Evolutionary conservation across 1,139 yeast species (phyloP), one percentile per base, ranked within the genome.

Genomic region (Groenewaldozyma sp.): DNA sequence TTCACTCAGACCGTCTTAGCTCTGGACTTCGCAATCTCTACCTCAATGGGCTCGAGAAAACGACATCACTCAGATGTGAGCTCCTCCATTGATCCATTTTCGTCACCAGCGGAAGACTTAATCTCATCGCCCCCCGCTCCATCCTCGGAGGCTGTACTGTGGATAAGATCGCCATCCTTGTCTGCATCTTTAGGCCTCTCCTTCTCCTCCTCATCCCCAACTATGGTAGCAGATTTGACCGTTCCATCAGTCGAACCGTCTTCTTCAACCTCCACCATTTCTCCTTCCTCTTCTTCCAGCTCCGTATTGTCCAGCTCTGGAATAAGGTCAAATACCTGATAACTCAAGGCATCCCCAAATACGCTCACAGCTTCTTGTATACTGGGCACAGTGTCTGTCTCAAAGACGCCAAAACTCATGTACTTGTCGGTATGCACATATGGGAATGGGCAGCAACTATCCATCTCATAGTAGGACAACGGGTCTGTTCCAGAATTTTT

Each of bases 381-480:
- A 24, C 54, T 57, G 45, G 52, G 54, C 38, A 55, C 48, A 37
- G 28, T 42, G 13, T 38, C 38, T n/a, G 35, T 38, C 19, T 41
- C 29, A 10, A 55, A 36, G 3, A 45, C 32, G 49, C 52, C 48
- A 35, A 56, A 39, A 13, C 41, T 36, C 24, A 62, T 43, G 2
- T 58, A 56, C 21, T 63, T 51, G 40, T 68, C 69, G 37, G 67
- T 69, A 46, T 74, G 69, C 29, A 74, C 54, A 37, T 71, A 71
- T 24, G 71, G 63, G 48, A 67, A 75, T 1, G 82, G 80, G 17
- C 66, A 62, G 49, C 81, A 73, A 0, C 86, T 74, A 47, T 79
- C 84, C 42, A 80, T 71, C 53, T 79, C 87, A 29, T 76, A 73
- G 45, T 74, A 74, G 0, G 81, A 69, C 29, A 78, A 57, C 1